Evolutionary conservation across 1,284 basidiomycete species (phyloP), one percentile per base, ranked within the genome.

Genomic region (Puccinia novopanici): DNA sequence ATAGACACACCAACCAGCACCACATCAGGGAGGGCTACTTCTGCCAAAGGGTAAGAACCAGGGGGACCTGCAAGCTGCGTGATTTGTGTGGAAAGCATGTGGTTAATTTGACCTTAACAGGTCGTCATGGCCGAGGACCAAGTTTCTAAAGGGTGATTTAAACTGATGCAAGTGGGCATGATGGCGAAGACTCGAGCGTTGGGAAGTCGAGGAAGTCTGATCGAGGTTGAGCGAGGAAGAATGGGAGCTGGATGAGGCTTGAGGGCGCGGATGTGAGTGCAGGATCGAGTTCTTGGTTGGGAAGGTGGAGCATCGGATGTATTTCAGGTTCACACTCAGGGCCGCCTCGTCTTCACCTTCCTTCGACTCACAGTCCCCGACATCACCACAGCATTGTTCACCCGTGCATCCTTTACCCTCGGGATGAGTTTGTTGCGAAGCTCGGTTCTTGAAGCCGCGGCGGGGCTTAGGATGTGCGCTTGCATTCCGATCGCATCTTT

Each of bases 271-370:
- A 1, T 42, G 45, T 19, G 63, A 48, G n/a, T 45, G 37, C 5
- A 67, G 37, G 22, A 67, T 67, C 37, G 63, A 67, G 63, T 67
- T 67, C 45, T 45, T 67, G 63, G 63, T 67, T 30, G 63, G 63
- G 45, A 67, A 67, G 45, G 63, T 67, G 9, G 63, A 67, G 6
- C 37, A 67, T 42, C 15, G 63, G n/a, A 67, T 17, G 63, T 67
- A 67, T 45, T 67, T 45, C 8, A 67, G 3, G 63, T 67, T 67
- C 13, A 67, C 42, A 45, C 45, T 67, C 40, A 59, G 57, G 9
- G 27, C 27, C 57, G 27, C 57, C 34, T 59, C 57, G 3, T 59
- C 57, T 59, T 59, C 27, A 24, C 27, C 34, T 1, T 30, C 57
- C 8, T 59, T 59, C n/a, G 55, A 5, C 5, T 13, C n/a, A 57